Conservation (phyloP, 2,329 filamentous ascomycete genomes). For the Leptographium flavum region DNA sequence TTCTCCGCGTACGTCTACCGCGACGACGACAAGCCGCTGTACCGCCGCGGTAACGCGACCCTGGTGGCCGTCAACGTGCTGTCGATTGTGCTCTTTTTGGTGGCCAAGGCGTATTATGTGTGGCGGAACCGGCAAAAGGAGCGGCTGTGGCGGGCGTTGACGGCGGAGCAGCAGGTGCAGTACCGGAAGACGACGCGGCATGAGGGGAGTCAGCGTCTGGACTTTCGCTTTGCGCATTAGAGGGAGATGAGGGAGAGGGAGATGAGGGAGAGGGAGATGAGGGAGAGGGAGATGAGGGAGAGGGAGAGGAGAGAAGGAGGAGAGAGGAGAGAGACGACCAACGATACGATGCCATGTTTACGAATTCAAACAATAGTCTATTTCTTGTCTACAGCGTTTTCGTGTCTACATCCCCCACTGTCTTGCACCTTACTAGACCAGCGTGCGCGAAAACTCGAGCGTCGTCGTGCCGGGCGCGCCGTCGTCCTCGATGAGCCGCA, state of each 20-base stretch:
- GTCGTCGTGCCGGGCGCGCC: constrained; percentile 17
- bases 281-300: too few species aligned
- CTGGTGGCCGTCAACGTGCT: constrained; percentile 22
- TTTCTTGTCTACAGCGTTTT: too few species aligned
- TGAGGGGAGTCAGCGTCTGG: constrained; percentile 28
- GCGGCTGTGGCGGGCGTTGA: constrained; percentile 32
- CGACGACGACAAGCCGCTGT: constrained; percentile 9
- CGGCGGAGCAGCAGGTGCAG: constrained; percentile 20
- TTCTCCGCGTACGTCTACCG: constrained; percentile 24
- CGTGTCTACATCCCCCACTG: too few species aligned
- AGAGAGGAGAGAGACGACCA: too few species aligned
- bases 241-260: too few species aligned
- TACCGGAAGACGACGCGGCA: constrained; percentile 25
- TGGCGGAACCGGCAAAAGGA: constrained; percentile 30
- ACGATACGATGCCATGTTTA: not conserved
- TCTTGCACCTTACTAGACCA: constrained; percentile 18
- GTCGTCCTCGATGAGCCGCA: constrained; percentile 50
- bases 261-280: too few species aligned
- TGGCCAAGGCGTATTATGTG: constrained; percentile 37
- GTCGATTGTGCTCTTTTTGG: constrained; percentile 33
- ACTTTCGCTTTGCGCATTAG: constrained; percentile 27
- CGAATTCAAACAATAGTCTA: not conserved
- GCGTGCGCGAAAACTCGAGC: constrained; percentile 52
- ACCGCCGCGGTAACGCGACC: constrained; percentile 11
- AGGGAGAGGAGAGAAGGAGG: too few species aligned